phyloP scores from a whole-genome alignment of 2,329 filamentous ascomycete genomes.

The Sarocladium oryzae region DNA sequence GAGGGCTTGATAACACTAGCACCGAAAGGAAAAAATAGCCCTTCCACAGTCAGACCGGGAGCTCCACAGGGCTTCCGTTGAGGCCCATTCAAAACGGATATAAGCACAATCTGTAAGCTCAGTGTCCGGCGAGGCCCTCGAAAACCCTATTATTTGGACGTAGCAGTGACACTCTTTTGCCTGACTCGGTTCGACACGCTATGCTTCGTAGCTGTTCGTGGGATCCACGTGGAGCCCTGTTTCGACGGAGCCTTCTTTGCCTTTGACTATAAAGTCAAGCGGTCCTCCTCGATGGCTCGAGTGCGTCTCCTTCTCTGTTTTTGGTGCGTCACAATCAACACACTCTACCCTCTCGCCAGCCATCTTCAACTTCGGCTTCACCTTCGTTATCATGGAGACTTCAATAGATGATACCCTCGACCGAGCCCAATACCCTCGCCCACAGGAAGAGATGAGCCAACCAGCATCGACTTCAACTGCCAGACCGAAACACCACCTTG shows the following conservation, averaged over 20 bases:
- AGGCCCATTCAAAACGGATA: conserved; percentile 2
- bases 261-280: neutral
- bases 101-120: neutral
- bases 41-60: neutral
- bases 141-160: neutral
- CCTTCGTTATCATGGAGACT: neutral
- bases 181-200: neutral
- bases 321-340: too few species aligned
- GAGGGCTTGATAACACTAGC: neutral
- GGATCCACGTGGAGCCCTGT: neutral
- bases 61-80: neutral
- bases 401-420: neutral
- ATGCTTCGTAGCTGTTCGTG: neutral
- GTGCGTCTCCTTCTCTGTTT: too few species aligned
- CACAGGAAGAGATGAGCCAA: neutral
- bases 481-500: conserved; percentile 41
- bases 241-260: neutral
- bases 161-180: neutral
- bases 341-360: neutral
- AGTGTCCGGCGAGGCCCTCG: neutral
- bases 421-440: neutral
- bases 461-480: neutral
- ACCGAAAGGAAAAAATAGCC: neutral
- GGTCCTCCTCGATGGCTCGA: neutral
- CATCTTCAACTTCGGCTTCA: too few species aligned